Conservation (phyloP, 495 filamentous ascomycete species). For the Tuber borchii region DNA sequence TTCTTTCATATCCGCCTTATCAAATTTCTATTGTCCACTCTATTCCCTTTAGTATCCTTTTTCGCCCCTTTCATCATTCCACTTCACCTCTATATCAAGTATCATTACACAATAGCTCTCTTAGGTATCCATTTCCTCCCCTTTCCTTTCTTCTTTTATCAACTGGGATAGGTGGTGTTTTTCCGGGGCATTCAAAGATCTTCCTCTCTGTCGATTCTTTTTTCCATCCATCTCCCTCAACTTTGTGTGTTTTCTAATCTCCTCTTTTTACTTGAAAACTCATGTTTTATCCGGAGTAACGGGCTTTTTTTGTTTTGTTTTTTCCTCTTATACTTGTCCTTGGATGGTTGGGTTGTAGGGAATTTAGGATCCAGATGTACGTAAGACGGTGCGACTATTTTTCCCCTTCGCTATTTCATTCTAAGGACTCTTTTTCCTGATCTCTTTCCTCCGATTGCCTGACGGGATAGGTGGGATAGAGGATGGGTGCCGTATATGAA, state of each 20-base stretch:
- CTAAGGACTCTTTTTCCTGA: not conserved
- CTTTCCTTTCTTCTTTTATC: not conserved
- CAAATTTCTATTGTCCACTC: not conserved
- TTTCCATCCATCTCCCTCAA: not conserved
- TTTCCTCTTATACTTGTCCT: not conserved
- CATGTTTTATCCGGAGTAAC: not conserved
- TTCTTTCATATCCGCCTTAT: not conserved
- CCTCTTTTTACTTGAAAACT: not conserved
- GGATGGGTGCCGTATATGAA: not conserved
- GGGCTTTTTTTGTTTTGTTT: not conserved
- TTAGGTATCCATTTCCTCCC: not conserved
- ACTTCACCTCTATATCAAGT: not conserved
- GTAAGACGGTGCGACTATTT: not conserved
- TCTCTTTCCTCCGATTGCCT: constrained; percentile 7
- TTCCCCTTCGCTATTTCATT: not conserved
- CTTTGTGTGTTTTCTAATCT: not conserved
- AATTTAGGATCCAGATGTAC: not conserved
- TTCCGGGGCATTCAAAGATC: not conserved
- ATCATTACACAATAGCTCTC: not conserved
- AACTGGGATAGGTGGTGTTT: not conserved
- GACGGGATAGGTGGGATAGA: not conserved
- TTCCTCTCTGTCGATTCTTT: not conserved
- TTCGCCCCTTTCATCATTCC: not conserved
- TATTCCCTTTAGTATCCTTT: not conserved
- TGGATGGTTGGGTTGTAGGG: not conserved